Evolutionary conservation across 257 asterid genomes (phyloP).

Genomic region (Nicotiana otophora): DNA sequence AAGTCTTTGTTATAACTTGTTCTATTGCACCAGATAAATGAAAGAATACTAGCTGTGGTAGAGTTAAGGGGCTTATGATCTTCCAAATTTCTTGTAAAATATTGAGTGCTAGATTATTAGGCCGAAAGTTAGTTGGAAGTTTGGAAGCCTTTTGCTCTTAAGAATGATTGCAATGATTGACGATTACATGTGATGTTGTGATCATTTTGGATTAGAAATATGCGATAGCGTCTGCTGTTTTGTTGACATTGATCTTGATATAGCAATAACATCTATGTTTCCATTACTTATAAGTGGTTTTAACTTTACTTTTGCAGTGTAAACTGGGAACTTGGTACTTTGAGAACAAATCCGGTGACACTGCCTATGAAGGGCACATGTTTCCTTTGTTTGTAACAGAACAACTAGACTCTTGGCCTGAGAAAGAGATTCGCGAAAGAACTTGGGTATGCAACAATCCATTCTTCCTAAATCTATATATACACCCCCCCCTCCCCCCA

Average conservation of each 20-base stretch:
- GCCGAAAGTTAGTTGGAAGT: no score
- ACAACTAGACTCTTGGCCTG: constrained; percentile 83
- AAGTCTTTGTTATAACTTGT: background rate
- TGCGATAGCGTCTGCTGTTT: background rate
- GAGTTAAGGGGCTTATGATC: background rate
- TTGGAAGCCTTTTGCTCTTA: background rate
- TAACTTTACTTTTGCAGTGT: constrained; percentile 28
- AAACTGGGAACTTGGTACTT: constrained; percentile 66
- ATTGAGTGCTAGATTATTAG: background rate
- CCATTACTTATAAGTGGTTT: background rate
- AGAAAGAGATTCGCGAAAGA: constrained; percentile 76
- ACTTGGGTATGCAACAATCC: constrained; percentile 43
- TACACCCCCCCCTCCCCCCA: no score
- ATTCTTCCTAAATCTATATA: background rate
- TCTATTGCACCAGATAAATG: background rate
- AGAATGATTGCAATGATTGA: background rate
- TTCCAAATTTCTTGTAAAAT: background rate
- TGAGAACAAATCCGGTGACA: constrained; percentile 51
- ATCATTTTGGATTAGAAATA: background rate
- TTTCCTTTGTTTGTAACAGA: constrained; percentile 68
- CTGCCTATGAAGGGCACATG: constrained; percentile 60
- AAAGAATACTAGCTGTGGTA: background rate
- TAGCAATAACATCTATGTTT: background rate
- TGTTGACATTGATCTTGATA: background rate
- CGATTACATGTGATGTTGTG: background rate